phyloP scores from a whole-genome alignment of 495 filamentous ascomycete genomes.

The Oidiodendron maius region DNA sequence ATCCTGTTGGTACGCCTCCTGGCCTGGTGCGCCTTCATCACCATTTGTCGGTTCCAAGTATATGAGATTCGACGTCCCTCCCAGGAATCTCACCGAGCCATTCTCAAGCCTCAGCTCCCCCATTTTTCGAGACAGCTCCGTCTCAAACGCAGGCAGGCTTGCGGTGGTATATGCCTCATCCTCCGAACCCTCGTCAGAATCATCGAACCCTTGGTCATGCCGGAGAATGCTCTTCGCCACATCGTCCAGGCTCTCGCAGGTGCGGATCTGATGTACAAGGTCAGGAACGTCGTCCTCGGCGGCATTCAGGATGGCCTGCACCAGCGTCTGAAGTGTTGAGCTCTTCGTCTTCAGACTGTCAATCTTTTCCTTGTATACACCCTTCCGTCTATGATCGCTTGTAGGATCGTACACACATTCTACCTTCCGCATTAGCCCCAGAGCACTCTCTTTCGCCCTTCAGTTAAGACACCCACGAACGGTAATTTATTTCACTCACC shows the following conservation, averaged over 20 bases:
- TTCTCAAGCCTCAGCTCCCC: slow-evolving; percentile 83
- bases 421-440: too few relatives aligned
- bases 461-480: background rate
- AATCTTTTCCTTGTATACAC: slow-evolving; percentile 92
- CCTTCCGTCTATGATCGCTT: slow-evolving; percentile 91
- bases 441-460: too few relatives aligned
- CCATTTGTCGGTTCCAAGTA: slow-evolving; percentile 58
- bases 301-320: slow-evolving; percentile 89
- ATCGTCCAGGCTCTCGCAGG: slow-evolving; percentile 84
- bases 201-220: slow-evolving; percentile 35
- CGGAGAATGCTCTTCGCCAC: slow-evolving; percentile 76
- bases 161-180: slow-evolving; percentile 28
- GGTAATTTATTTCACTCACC: slow-evolving; percentile 13
- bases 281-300: slow-evolving; percentile 76
- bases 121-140: slow-evolving; percentile 86
- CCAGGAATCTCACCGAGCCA: slow-evolving; percentile 86
- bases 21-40: slow-evolving; percentile 37
- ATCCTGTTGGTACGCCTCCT: slow-evolving; percentile 27
- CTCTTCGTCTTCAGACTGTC: slow-evolving; percentile 83
- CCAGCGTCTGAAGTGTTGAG: slow-evolving; percentile 82
- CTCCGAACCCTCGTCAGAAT: slow-evolving; percentile 32
- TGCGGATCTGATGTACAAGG: slow-evolving; percentile 80
- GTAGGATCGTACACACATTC: slow-evolving; percentile 92
- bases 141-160: slow-evolving; percentile 58
- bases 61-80: slow-evolving; percentile 90